These are phyloP conservation scores for Infundibulicybe gibba DNA, from an alignment of 768 basidiomycete species.

Conservation along the genomic window DNA sequence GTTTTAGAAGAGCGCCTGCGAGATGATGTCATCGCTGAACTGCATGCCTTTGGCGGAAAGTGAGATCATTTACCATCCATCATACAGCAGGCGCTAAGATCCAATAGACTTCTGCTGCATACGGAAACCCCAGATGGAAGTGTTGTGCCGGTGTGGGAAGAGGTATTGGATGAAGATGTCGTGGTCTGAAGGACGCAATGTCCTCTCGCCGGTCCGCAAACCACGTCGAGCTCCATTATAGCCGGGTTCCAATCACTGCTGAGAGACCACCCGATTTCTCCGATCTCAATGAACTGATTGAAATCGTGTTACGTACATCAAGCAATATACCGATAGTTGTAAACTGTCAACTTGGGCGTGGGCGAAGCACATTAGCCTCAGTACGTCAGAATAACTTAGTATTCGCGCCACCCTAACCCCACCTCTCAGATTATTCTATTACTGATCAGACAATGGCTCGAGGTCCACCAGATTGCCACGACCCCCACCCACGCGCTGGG, in stretches of 20 bases:
- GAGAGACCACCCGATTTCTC: constrained; percentile 77
- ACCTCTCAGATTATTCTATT: constrained; percentile 65
- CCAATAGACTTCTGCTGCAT: constrained; percentile 73
- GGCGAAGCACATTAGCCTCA: constrained; percentile 88
- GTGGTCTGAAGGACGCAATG: constrained; percentile 91
- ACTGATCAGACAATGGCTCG: constrained; percentile 83
- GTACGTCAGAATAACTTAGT: constrained; percentile 32
- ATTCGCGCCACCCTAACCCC: too few species aligned
- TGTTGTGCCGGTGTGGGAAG: constrained; percentile 94
- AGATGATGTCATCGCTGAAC: constrained; percentile 83
- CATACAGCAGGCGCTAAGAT: not conserved
- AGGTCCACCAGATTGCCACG: constrained; percentile 30
- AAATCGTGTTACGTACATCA: constrained; percentile 69
- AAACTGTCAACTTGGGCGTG: constrained; percentile 93
- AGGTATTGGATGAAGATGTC: constrained; percentile 67
- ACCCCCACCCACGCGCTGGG: constrained; percentile 32
- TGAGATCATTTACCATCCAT: constrained; percentile 18
- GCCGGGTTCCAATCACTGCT: constrained; percentile 89
- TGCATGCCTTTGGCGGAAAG: constrained; percentile 83
- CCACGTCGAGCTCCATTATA: constrained; percentile 69
- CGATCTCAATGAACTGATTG: constrained; percentile 74
- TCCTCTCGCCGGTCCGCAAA: constrained; percentile 39
- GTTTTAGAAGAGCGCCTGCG: constrained; percentile 86
- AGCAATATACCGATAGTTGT: constrained; percentile 80
- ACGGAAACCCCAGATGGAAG: constrained; percentile 85